Base-by-base conservation (phyloP, 441 rosid genomes). In the Jatropha podagrica region DNA sequence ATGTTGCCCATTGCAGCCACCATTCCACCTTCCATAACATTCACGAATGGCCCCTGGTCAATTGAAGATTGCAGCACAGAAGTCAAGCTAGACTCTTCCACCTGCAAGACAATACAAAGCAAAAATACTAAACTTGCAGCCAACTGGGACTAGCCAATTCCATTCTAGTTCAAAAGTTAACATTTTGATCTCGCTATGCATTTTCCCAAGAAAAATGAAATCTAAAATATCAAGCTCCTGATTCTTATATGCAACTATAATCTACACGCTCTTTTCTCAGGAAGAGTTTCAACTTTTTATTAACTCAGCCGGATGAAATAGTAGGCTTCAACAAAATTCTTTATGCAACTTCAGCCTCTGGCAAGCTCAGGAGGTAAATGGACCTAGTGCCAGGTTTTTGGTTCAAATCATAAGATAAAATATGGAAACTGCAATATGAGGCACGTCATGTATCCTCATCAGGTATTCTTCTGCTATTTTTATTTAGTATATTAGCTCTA, bases 31-130 rank as follows among this genome's bases (percentile, higher is more conserved):
- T 82, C 95, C 68, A 32, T 78, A 48, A 84, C 78, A 74, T 88
- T 87, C 79, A 92, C 63, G 38, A 77, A 88, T 38, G 92, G 95
- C 26, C 84, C 94, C 54, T 81, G 88, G 81, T 87, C 92, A 65
- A 88, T 86, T 14, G 84, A 83, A 67, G 90, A 83, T 81, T 81
- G 86, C 42, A 46, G 46, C 42, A 59, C 80, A 49, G 41, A 11
- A 32, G 83, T 69, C 70, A 67, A 37, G 49, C 76, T 5, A 51
- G 86, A 78, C 15, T 72, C 76, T 64, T 80, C 85, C 75, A 69
- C 75, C 90, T 86, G 88, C 82, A 77, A 72, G 20, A 65, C 62
- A 55, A 37, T 8, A 8, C 10, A 23, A 68, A 40, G 27, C 40
- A 48, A 54, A 32, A 32, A 32, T 32, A 42, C 60, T 56, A 59